Base-by-base conservation (phyloP, 176 grass and related monocot genomes). In the Saccharum spontaneum region DNA sequence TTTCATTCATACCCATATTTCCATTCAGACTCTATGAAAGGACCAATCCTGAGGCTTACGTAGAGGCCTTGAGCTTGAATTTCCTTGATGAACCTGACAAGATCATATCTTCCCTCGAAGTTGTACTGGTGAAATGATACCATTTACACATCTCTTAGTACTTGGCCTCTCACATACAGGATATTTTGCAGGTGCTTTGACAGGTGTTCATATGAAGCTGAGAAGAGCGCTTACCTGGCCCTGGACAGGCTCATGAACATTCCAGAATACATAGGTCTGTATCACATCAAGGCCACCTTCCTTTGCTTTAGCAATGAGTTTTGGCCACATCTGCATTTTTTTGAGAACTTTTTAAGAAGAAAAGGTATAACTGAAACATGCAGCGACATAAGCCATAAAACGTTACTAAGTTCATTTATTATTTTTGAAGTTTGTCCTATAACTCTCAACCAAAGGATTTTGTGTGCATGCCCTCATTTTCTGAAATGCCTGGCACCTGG, bases 221-320 rank as follows among this genome's bases (percentile, higher is more conserved):
- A 22, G 46, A 67, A 72, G 24, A 45, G 40, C 2, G 13, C 34
- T 7, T 91, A 94, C 95, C 90, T 98, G 54, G 4, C 87, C 88
- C 54, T 83, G 87, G 38, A 65, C 34, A 50, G 90, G 95, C 77
- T 98, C 95, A 9, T 95, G 95, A 61, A 92, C 76, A 68, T 98
- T 98, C 95, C 95, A 98, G 43, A 98, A 98, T 31, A 95, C 91
- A 14, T 98, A 98, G 0, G 95, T 98, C 86, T 94, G 82, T 75
- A 98, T 90, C 68, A 90, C 85, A 70, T 98, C 85, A 69, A 98
- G 74, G 23, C 95, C 95, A 12, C 95, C 95, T 15, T 41, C 55
- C 91, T 88, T 93, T 12, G 92, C 92, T 62, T 84, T 90, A 23
- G 86, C 49, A 74, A 98, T 86, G 59, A 98, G 71, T 77, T 85